Percentiles rank a stretch among this genome's conserved stretches.
Evolutionary conservation across 495 filamentous ascomycete genomes (phyloP).

Genomic region (Neurospora intermedia): DNA sequence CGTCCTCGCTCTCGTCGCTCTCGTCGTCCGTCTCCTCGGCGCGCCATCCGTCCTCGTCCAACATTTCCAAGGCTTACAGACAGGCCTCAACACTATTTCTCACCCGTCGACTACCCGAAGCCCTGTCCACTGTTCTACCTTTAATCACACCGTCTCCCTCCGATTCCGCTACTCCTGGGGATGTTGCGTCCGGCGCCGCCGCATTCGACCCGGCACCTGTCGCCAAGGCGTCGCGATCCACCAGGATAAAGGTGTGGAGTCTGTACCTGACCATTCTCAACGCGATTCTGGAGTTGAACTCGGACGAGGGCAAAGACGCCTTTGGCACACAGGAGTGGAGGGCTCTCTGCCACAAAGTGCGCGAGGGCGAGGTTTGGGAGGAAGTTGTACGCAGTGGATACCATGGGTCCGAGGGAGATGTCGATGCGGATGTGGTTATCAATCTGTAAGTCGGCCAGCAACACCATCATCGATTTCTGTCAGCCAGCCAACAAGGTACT

Average conservation of each 20-base stretch:
- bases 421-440: conserved; percentile 90
- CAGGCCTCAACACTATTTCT: conserved; percentile 85
- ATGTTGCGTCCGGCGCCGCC: conserved; percentile 20
- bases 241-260: conserved; percentile 92
- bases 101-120: conserved; percentile 82
- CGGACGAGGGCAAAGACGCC: conserved; percentile 78
- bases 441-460: conserved; percentile 55
- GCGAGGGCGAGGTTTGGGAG: conserved; percentile 85
- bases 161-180: conserved; percentile 1
- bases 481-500: background rate
- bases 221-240: conserved; percentile 58
- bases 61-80: conserved; percentile 74
- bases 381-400: conserved; percentile 81
- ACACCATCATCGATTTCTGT: background rate
- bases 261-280: conserved; percentile 90
- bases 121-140: conserved; percentile 69
- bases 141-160: conserved; percentile 47
- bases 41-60: conserved; percentile 44
- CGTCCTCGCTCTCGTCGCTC: conserved; percentile 37
- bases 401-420: conserved; percentile 72
- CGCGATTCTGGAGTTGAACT: conserved; percentile 73
- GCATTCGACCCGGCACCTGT: conserved; percentile 51
- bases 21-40: conserved; percentile 38
- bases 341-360: conserved; percentile 63
- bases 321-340: conserved; percentile 83